Conservation (phyloP, 2,329 filamentous ascomycete genomes). For the Fusarium subglutinans region DNA sequence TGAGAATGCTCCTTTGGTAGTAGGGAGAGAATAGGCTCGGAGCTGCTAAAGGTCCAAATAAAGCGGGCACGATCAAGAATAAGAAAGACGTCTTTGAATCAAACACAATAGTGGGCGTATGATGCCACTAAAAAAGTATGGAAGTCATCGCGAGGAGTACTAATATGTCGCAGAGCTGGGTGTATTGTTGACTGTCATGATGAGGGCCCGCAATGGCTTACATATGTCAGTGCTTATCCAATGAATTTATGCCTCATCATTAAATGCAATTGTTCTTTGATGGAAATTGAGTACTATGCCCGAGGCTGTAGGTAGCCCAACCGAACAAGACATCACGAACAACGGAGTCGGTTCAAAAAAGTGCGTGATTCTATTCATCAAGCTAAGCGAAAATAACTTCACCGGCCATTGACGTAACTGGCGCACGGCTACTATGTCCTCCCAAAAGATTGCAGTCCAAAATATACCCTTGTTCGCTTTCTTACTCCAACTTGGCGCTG, state of each 20-base stretch:
- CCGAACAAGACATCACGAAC: background rate
- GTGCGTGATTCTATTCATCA: background rate
- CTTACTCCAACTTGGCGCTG: slow-evolving; percentile 33
- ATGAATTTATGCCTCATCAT: accelerated
- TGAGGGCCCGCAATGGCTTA: background rate
- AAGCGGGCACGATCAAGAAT: background rate
- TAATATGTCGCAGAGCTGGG: background rate
- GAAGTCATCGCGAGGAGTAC: background rate
- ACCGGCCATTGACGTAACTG: slow-evolving; percentile 13
- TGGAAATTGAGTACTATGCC: no score
- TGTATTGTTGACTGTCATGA: background rate
- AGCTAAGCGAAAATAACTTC: slow-evolving; percentile 5
- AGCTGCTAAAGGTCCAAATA: accelerated
- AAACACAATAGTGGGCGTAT: background rate
- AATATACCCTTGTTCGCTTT: background rate
- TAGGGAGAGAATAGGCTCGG: background rate
- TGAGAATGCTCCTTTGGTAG: background rate
- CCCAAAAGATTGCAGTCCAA: background rate
- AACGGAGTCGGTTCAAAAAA: background rate
- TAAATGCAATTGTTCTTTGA: accelerated
- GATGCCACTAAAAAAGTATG: background rate
- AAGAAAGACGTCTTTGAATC: accelerated
- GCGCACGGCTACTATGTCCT: background rate
- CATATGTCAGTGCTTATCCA: accelerated
- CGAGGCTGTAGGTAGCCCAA: background rate